These are phyloP conservation scores for Pholiota adiposa DNA, from an alignment of 1,284 basidiomycete species.

Conservation along the genomic window DNA sequence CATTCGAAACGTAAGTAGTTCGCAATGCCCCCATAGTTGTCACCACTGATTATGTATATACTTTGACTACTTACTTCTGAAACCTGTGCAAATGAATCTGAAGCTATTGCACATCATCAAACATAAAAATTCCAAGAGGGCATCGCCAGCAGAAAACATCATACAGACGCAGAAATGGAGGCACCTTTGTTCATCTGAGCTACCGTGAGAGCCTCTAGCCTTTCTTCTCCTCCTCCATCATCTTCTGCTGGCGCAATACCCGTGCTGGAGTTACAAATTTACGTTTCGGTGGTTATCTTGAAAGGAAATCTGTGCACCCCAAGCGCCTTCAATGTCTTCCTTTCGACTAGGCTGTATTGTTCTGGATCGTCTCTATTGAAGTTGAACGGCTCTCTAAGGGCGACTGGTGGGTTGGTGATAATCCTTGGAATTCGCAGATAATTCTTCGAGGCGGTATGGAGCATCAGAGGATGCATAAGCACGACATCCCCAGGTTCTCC, in stretches of 20 bases:
- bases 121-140: too few relatives aligned
- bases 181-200: not conserved
- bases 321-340: constrained; percentile 57
- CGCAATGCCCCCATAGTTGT: too few relatives aligned
- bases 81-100: too few relatives aligned
- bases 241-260: constrained; percentile 40
- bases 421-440: constrained; percentile 54
- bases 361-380: constrained; percentile 48
- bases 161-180: not conserved
- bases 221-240: constrained; percentile 42
- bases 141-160: not conserved
- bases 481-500: constrained; percentile 64
- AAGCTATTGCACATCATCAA: too few relatives aligned
- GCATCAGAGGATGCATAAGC: constrained; percentile 65
- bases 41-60: too few relatives aligned
- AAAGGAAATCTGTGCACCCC: constrained; percentile 51
- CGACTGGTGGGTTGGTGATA: constrained; percentile 66
- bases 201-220: constrained; percentile 22
- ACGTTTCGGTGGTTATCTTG: constrained; percentile 41
- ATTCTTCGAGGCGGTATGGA: constrained; percentile 68
- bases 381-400: constrained; percentile 55
- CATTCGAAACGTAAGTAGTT: too few relatives aligned
- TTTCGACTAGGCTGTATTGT: constrained; percentile 55
- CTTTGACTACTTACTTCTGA: too few relatives aligned
- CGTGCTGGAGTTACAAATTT: constrained; percentile 44